Base-by-base conservation (phyloP, 1,139 yeast species). In the Pneumocystis canis region DNA sequence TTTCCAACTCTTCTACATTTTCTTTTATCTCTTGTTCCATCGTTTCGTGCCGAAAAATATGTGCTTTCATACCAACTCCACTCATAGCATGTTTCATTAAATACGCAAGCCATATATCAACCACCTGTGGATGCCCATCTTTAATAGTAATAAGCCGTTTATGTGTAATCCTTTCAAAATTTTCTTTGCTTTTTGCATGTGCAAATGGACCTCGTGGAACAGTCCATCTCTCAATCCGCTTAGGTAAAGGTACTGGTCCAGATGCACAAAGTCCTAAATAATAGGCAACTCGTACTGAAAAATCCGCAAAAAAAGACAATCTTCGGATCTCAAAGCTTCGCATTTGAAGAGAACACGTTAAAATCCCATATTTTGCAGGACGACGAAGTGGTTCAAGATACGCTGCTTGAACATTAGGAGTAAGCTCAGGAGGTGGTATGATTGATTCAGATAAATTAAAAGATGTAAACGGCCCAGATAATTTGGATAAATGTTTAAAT, bases 201-300 rank as follows among this genome's bases (percentile, higher is more conserved):
- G 88, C 96, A 73, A 92, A 92, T 1, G 97, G 97, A 3, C 96
- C 85, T 73, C 86, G 82, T 70, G 87, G 89, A 63, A 92, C 96
- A 0, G 98, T 92, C 87, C 96, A 92, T 69, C 89, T 82, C 74
- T 90, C 94, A 60, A 87, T 82, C 72, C 84, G 85, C 30, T 83
- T 79, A 40, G 87, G 85, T 66, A 84, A 73, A 20, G 89, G 89
- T 58, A 78, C 77, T 14, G 86, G 84, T 0, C 89, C 89, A 40
- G 80, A 78, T 61, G 85, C 82, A 20, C 97, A 96, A 68, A 92
- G 84, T 11, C 95, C 92, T 69, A 92, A 76, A 74, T 87, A 94
- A 73, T 82, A 92, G 0, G 96, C 97, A 0, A 90, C 89, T 75
- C 98, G 82, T 66, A 86, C 78, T 5, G 95, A 88, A 74, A 92